Evolutionary conservation across 2,329 filamentous ascomycete species (phyloP).

Genomic region (Aspergillus ochraceus): DNA sequence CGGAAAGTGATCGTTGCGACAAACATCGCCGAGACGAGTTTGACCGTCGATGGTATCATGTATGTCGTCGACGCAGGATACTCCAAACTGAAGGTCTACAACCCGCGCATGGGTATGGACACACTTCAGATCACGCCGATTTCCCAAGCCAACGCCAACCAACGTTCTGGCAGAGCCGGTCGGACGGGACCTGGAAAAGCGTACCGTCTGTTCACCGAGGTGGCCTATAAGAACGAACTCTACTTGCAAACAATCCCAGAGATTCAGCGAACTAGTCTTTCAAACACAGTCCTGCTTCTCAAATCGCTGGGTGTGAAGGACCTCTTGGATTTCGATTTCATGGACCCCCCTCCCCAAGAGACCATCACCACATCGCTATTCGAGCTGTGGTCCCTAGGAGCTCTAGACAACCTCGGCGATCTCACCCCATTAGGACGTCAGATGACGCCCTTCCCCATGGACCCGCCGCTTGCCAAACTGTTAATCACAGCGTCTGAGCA

Average conservation of each 20-base stretch:
- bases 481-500: constrained; percentile 87
- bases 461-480: constrained; percentile 90
- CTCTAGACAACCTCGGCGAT: constrained; percentile 89
- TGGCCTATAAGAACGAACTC: constrained; percentile 91
- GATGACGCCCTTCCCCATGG: constrained; percentile 99
- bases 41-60: constrained; percentile 99
- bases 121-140: constrained; percentile 97
- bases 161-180: constrained; percentile 89
- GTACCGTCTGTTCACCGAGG: constrained; percentile 90
- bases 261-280: constrained; percentile 93
- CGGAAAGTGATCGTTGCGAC: constrained; percentile 98
- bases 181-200: constrained; percentile 94
- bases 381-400: constrained; percentile 93
- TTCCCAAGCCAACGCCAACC: constrained; percentile 91
- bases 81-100: constrained; percentile 98
- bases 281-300: constrained; percentile 89
- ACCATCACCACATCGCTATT: constrained; percentile 97
- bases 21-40: constrained; percentile 96
- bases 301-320: constrained; percentile 95
- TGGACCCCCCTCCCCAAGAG: constrained; percentile 97
- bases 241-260: constrained; percentile 97
- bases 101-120: constrained; percentile 99
- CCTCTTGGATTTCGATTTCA: constrained; percentile 94
- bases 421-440: constrained; percentile 81
- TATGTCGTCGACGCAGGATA: constrained; percentile 97